Evolutionary conservation across 345 rosid genomes (phyloP), one percentile per base, ranked within the genome.

Genomic region (Lepidium didymum): DNA sequence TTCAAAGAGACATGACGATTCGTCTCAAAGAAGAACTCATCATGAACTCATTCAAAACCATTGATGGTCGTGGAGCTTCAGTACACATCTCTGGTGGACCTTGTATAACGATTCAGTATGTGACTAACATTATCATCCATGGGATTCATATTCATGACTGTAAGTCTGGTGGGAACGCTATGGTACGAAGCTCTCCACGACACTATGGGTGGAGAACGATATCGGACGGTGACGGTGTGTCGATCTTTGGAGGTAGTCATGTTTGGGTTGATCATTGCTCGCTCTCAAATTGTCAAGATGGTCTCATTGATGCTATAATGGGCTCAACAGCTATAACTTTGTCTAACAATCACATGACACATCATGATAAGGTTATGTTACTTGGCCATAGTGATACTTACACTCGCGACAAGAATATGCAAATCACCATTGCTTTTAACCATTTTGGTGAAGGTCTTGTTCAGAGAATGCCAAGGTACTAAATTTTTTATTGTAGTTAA

Each of bases 361-460:
- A 89, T 77, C 96, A 89, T 44, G 86, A 89, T 35, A 87, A 89
- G 37, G 96, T 85, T 3, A 89, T 89, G 96, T 72, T 89, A 9
- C 62, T 89, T 77, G 96, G 96, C 19, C 89, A 84, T 67, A 87
- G 93, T 52, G 96, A 89, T 52, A 35, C 81, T 58, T 89, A 84
- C 49, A 74, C 85, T 12, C 75, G 68, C 40, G 96, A 89, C 82
- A 82, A 83, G 86, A 81, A 80, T 79, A 89, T 89, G 96, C 96
- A 87, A 60, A 77, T 82, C 75, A 89, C 96, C 6, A 87, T 89
- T 3, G 96, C 92, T 34, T 89, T 89, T 27, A 89, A 89, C 72
- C 92, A 89, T 79, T 89, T 89, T 33, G 96, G 96, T 1, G 90
- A 89, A 82, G 96, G 96, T 0, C 92, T 89, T 21, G 87, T 89